Percentiles rank a stretch among this genome's conserved stretches.
Evolutionary conservation across 208 protist genomes (phyloP).

Genomic region (Leishmania arabica): DNA sequence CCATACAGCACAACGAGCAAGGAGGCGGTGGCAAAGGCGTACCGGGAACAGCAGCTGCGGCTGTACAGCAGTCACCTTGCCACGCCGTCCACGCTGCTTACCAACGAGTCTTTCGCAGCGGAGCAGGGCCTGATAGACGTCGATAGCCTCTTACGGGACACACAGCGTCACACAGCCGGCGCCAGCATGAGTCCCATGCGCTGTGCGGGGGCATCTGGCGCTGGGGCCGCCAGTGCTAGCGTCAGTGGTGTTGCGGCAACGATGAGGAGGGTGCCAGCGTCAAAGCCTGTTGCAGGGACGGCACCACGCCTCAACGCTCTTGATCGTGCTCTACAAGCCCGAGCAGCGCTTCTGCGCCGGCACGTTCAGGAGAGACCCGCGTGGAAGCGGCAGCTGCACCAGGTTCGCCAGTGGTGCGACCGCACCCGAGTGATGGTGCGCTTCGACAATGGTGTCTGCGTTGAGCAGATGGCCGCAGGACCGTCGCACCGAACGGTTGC

Average conservation of each 20-base stretch:
- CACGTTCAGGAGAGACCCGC: constrained; percentile 25
- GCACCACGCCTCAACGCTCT: constrained; percentile 7
- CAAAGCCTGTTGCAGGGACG: not conserved
- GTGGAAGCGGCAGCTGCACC: constrained; percentile 36
- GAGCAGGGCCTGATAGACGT: constrained; percentile 10
- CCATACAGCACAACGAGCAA: not conserved
- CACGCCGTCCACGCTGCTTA: not conserved
- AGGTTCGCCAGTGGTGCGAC: constrained; percentile 62
- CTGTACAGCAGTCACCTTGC: constrained; percentile 23
- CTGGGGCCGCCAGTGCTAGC: not conserved
- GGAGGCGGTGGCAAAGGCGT: constrained; percentile 3
- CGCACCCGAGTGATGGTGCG: constrained; percentile 37
- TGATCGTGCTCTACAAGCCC: constrained; percentile 20
- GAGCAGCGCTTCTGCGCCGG: constrained; percentile 28
- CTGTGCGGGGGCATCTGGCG: not conserved
- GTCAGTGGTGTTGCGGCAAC: not conserved
- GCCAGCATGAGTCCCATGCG: too few species aligned
- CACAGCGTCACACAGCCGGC: not conserved
- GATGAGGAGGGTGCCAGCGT: not conserved
- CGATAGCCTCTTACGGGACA: constrained; percentile 14
- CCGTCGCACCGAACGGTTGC: constrained; percentile 3
- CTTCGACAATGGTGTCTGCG: constrained; percentile 28
- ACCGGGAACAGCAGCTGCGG: constrained; percentile 28
- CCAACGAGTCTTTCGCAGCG: not conserved
- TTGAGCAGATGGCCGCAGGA: constrained; percentile 17